These are phyloP conservation scores for Fomitopsis palustris DNA, from an alignment of 1,284 basidiomycete species.

Conservation along the genomic window DNA sequence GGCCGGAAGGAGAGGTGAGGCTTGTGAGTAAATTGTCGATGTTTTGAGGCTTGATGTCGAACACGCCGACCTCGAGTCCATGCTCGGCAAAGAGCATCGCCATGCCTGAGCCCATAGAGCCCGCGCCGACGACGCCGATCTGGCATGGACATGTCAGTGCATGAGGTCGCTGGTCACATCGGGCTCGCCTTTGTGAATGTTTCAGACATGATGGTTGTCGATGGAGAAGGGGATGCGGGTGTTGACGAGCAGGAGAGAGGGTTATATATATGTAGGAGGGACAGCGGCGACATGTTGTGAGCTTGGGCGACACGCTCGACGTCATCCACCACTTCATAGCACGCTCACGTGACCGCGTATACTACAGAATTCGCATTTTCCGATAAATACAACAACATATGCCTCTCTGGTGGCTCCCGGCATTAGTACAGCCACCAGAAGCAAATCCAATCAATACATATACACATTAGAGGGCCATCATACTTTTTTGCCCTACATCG, in stretches of 20 bases:
- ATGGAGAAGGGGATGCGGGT: background rate
- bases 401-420: too few species aligned
- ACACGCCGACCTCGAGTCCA: constrained; percentile 18
- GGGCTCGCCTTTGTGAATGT: background rate
- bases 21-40: constrained; percentile 13
- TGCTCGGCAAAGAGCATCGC: constrained; percentile 24
- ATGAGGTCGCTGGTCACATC: background rate
- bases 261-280: background rate
- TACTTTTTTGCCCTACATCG: background rate
- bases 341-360: background rate
- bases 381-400: too few species aligned
- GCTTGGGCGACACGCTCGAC: background rate
- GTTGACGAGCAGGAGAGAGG: background rate
- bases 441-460: background rate
- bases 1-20: constrained; percentile 5
- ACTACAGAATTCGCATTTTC: background rate
- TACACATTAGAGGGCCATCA: background rate
- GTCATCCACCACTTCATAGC: background rate
- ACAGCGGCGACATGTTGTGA: too few species aligned
- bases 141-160: background rate
- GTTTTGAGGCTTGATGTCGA: constrained; percentile 15
- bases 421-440: too few species aligned
- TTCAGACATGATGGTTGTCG: background rate
- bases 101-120: constrained; percentile 25
- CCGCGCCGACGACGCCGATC: constrained; percentile 22